Base-by-base conservation (phyloP, 306 rosid species). In the Delonix regia region DNA sequence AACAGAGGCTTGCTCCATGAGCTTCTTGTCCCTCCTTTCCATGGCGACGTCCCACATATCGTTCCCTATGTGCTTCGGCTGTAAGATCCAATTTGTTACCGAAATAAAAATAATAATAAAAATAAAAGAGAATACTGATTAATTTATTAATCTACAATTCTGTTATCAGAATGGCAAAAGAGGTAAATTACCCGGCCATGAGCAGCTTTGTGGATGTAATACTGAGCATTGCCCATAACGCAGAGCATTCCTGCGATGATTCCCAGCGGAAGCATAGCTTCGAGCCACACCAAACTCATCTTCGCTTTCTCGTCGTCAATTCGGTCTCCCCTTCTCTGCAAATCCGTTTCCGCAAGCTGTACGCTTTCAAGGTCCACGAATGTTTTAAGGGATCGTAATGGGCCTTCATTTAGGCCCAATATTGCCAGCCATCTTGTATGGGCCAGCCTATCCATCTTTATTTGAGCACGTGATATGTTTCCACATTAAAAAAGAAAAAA, bases 11-110 rank as follows among this genome's bases (percentile, higher is more conserved):
- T 86, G 88, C 36, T 91, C 96, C 22, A 84, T 8, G 70, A 96
- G 90, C 84, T 89, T 93, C 89, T 96, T 91, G 83, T 96, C 99
- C 90, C 98, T 86, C 25, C 96, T 86, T 65, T 96, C 99, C 98
- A 91, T 96, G 44, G 99, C 98, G 1, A 91, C 96, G 44, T 96
- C 99, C 98, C 99, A 96, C 92, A 91, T 34, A 74, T 96, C 98
- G 80, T 83, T 90, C 0, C 99, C 94, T 66, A 93, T 71, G 83
- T 96, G 99, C 91, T 93, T 96, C 69, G 99, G 96, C 97, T 93
- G 89, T 70, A 49, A 63, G 18, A 74, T 69, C 60, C 49, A 24
- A 66, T 39, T 21, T 10, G 16, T 66, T 2, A 11, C 24, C 6
- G 24, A 30, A 30, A 11, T 24, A 3, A 9, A 11, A 8, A 2